These are phyloP conservation scores for Fraxinus cuspidata DNA, from an alignment of 257 asterid genomes.

Conservation along the genomic window DNA sequence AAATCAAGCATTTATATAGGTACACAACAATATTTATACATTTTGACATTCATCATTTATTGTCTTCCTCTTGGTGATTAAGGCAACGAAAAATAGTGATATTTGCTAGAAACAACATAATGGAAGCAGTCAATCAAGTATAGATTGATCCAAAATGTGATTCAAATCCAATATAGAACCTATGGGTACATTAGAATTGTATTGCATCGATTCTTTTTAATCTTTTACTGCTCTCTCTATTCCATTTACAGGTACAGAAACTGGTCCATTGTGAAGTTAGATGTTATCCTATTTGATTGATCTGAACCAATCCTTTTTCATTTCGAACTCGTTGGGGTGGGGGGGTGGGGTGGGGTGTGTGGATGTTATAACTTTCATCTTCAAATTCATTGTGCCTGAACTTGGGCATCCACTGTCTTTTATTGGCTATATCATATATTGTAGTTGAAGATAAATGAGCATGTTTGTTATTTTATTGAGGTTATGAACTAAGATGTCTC, in stretches of 20 bases:
- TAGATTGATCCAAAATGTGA: too few relatives aligned
- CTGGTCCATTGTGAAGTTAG: background rate
- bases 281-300: too few relatives aligned
- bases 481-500: background rate
- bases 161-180: too few relatives aligned
- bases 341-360: too few relatives aligned
- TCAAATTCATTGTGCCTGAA: too few relatives aligned
- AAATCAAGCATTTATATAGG: conserved; percentile 3
- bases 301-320: too few relatives aligned
- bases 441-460: background rate
- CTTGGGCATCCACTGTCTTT: background rate
- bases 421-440: too few relatives aligned
- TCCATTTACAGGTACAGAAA: background rate
- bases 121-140: too few relatives aligned
- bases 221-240: background rate
- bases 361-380: too few relatives aligned
- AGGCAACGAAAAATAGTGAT: background rate
- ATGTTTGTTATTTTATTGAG: background rate
- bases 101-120: too few relatives aligned
- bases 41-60: background rate
- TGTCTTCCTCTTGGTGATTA: background rate
- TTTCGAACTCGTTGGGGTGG: too few relatives aligned
- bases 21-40: background rate
- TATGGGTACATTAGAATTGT: too few relatives aligned
- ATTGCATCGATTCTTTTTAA: background rate